Evolutionary conservation across 176 grass and related monocot species (phyloP).

Genomic region (Bothriochloa decipiens): DNA sequence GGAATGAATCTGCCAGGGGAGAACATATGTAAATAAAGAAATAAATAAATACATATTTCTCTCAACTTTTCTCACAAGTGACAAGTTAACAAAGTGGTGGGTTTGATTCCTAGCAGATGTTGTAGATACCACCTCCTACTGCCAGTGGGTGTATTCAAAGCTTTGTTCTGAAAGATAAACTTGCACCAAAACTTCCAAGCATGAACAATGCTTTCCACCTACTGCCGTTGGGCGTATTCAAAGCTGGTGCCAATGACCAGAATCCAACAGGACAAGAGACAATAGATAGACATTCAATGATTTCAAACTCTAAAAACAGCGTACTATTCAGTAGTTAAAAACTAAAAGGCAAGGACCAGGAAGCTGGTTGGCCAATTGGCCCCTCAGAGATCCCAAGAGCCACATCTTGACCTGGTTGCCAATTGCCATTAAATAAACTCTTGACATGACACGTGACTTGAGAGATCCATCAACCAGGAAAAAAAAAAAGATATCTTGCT

Average conservation of each 20-base stretch:
- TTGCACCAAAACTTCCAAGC: background rate
- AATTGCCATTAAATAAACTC: background rate
- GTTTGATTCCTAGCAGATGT: background rate
- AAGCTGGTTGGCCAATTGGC: background rate
- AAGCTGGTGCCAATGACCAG: slow-evolving; percentile 23
- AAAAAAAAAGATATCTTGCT: background rate
- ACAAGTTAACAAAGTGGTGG: background rate
- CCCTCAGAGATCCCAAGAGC: slow-evolving; percentile 33
- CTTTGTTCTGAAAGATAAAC: slow-evolving; percentile 2
- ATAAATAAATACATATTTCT: no score
- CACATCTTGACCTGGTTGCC: slow-evolving; percentile 29
- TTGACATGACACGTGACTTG: slow-evolving; percentile 28
- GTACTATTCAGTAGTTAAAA: background rate
- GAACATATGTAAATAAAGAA: no score
- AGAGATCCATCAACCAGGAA: no score
- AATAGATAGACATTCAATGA: background rate
- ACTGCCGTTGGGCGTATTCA: background rate
- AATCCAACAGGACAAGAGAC: background rate
- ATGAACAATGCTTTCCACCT: background rate
- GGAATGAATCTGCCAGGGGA: no score
- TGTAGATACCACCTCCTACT: no score
- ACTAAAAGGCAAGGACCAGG: no score
- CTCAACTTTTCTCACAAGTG: no score
- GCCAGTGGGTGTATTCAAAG: no score
- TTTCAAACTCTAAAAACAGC: slow-evolving; percentile 12